Conservation (phyloP, 192 early-diverging fungal genomes). For the Backusella westeae region DNA sequence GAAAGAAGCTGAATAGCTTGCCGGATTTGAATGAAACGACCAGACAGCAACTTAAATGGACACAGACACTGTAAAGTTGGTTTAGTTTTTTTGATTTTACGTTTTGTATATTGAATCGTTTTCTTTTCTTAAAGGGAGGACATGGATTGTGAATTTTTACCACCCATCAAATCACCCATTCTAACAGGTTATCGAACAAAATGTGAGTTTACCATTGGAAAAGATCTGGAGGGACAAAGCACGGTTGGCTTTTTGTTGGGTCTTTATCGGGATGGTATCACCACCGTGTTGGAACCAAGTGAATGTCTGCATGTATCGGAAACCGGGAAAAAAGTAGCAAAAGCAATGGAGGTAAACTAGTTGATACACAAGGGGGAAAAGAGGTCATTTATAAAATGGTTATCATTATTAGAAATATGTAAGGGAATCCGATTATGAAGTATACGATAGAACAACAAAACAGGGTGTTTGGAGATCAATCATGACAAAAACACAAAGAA, state of each 20-base stretch:
- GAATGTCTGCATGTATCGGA: conserved; percentile 48
- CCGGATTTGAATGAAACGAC: conserved; percentile 5
- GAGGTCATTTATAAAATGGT: too few relatives aligned
- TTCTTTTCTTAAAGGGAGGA: background rate
- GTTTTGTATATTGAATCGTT: background rate
- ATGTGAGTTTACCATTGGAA: conserved; percentile 75
- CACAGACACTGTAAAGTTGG: conserved; percentile 29
- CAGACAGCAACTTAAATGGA: conserved; percentile 30
- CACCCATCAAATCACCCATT: conserved; percentile 58
- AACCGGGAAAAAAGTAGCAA: conserved; percentile 49
- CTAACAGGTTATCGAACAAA: conserved; percentile 67
- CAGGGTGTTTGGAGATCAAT: conserved; percentile 64
- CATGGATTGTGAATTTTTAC: conserved; percentile 16
- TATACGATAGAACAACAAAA: conserved; percentile 33
- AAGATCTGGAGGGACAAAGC: conserved; percentile 48
- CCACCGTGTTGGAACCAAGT: conserved; percentile 46
- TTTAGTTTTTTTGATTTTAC: background rate
- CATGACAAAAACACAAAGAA: conserved; percentile 53
- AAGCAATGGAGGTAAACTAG: conserved; percentile 34
- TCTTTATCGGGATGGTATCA: conserved; percentile 57
- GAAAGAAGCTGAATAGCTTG: conserved; percentile 13
- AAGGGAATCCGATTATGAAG: conserved; percentile 25
- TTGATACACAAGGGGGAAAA: too few relatives aligned
- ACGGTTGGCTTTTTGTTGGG: conserved; percentile 71
- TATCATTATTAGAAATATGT: conserved; percentile 22